Percentiles rank a stretch among this genome's conserved stretches.
Conservation (phyloP, 768 basidiomycete genomes). For the Lepiota subincarnata region DNA sequence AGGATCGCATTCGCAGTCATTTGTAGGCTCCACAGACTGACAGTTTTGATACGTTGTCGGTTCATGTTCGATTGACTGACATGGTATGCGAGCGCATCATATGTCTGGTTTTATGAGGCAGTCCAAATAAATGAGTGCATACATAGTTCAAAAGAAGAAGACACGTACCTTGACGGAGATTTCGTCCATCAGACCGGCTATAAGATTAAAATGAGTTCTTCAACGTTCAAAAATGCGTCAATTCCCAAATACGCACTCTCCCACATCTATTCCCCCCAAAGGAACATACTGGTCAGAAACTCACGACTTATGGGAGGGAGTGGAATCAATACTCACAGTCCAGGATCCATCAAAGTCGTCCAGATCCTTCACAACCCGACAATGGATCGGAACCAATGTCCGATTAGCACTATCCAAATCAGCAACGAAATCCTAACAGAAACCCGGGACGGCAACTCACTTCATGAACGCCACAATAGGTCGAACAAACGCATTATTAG, state of each 20-base stretch:
- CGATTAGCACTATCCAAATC: constrained; percentile 68
- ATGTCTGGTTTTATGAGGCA: constrained; percentile 47
- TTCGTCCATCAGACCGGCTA: constrained; percentile 89
- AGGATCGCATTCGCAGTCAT: constrained; percentile 88
- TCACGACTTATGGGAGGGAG: background rate
- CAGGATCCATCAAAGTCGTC: constrained; percentile 93
- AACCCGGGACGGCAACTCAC: constrained; percentile 39
- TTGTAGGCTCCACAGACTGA: constrained; percentile 93
- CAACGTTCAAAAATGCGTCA: background rate
- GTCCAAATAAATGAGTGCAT: background rate
- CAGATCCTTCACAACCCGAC: constrained; percentile 78
- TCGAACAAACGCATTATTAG: constrained; percentile 87
- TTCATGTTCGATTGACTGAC: constrained; percentile 89
- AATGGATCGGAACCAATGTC: constrained; percentile 92
- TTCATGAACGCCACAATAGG: constrained; percentile 99
- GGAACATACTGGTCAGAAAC: background rate
- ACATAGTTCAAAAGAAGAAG: background rate
- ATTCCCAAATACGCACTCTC: constrained; percentile 60
- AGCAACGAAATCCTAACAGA: background rate
- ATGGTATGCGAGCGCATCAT: constrained; percentile 92
- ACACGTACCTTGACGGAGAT: constrained; percentile 73
- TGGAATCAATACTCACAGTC: constrained; percentile 60
- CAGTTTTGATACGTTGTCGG: constrained; percentile 77
- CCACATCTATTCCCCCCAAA: constrained; percentile 62
- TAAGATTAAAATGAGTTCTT: constrained; percentile 17